Percentiles rank a stretch among this genome's conserved stretches.
Conservation (phyloP, 192 early-diverging fungal genomes). For the Coemansia sp. region DNA sequence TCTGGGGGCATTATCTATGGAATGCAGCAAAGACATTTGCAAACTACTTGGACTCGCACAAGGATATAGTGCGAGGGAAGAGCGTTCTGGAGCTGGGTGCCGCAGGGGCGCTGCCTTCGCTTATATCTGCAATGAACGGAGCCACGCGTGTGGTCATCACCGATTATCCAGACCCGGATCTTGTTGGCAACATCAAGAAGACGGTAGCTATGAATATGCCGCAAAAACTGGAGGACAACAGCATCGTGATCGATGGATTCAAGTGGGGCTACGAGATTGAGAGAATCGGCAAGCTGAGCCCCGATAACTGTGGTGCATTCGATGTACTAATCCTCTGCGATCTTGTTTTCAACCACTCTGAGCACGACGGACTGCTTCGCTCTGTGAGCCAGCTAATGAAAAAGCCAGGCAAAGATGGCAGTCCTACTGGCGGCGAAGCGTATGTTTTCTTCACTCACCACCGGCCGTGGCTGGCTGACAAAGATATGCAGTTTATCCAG, state of each 20-base stretch:
- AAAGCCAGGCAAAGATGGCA: slow-evolving; percentile 29
- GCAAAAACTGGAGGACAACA: slow-evolving; percentile 45
- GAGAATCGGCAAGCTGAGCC: slow-evolving; percentile 18
- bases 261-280: slow-evolving; percentile 49
- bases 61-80: slow-evolving; percentile 60
- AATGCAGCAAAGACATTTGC: slow-evolving; percentile 85
- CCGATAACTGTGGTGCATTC: slow-evolving; percentile 32
- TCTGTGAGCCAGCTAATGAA: slow-evolving; percentile 63
- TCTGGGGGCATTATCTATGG: slow-evolving; percentile 91
- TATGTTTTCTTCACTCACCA: slow-evolving; percentile 85
- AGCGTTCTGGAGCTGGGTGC: slow-evolving; percentile 81
- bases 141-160: slow-evolving; percentile 63
- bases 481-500: slow-evolving; percentile 83
- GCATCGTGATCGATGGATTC: slow-evolving; percentile 35
- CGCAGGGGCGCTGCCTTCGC: slow-evolving; percentile 77
- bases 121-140: slow-evolving; percentile 69
- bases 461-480: slow-evolving; percentile 72
- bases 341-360: slow-evolving; percentile 87
- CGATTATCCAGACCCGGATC: slow-evolving; percentile 61
- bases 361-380: slow-evolving; percentile 73
- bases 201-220: slow-evolving; percentile 64
- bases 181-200: slow-evolving; percentile 74
- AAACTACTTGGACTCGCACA: slow-evolving; percentile 72
- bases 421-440: slow-evolving; percentile 53
- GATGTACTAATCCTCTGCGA: slow-evolving; percentile 86